phyloP scores from a whole-genome alignment of 2,329 filamentous ascomycete genomes.

The Alternaria arborescens region DNA sequence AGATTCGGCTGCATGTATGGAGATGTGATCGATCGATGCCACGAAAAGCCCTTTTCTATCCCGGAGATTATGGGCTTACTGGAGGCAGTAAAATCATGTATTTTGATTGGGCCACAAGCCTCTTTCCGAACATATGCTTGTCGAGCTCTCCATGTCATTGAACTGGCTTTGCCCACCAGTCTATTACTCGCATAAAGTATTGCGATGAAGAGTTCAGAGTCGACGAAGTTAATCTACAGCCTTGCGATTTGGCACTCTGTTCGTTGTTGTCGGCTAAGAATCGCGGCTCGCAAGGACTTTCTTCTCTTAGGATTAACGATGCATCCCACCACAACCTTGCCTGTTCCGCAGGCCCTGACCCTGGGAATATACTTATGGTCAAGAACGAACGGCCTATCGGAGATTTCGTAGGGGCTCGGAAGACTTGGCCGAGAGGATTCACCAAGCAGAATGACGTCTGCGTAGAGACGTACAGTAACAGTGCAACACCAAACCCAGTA shows the following conservation, averaged over 20 bases:
- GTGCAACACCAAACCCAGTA: not conserved
- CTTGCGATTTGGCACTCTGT: not conserved
- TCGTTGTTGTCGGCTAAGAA: not conserved
- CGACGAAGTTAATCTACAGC: not conserved
- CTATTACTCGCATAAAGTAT: too few species aligned
- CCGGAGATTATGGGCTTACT: not conserved
- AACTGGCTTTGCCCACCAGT: not conserved
- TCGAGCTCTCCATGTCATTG: not conserved
- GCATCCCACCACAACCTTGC: not conserved
- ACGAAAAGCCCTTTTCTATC: not conserved
- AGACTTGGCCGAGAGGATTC: not conserved
- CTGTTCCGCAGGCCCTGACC: not conserved
- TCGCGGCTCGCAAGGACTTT: not conserved
- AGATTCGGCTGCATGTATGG: not conserved
- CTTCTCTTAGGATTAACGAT: not conserved
- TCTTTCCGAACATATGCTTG: not conserved
- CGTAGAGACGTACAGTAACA: not conserved
- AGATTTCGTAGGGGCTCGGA: not conserved
- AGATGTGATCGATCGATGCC: not conserved
- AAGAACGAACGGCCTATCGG: not conserved
- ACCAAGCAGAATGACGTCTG: not conserved
- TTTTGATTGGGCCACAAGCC: not conserved
- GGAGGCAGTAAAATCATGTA: not conserved
- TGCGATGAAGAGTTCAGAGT: not conserved
- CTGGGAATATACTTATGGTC: not conserved